Evolutionary conservation across 306 rosid species (phyloP).

Genomic region (Trichosanthes truncata): DNA sequence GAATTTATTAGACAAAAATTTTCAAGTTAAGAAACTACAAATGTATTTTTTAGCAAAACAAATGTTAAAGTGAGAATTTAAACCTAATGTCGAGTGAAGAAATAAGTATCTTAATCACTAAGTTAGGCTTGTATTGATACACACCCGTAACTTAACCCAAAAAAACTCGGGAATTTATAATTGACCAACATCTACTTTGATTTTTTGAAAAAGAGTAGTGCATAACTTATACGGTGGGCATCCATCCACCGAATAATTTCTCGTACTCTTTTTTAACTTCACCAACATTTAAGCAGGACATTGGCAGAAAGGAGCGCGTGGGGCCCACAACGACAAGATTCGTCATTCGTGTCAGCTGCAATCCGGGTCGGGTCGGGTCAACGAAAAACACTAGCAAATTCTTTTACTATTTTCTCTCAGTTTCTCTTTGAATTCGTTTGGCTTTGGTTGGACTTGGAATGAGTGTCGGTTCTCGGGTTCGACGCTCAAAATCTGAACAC

Average conservation of each 20-base stretch:
- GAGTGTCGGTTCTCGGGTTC: constrained; percentile 53
- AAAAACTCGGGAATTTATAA: neutral
- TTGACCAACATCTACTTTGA: neutral
- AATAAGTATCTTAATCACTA: too few relatives aligned
- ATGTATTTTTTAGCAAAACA: too few relatives aligned
- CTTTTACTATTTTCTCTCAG: neutral
- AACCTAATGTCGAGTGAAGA: too few relatives aligned
- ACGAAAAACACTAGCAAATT: neutral
- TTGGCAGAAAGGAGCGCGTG: neutral
- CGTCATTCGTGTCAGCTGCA: neutral
- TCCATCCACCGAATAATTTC: neutral
- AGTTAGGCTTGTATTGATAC: too few relatives aligned
- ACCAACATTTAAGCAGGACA: neutral
- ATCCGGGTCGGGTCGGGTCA: neutral
- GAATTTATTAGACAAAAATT: too few relatives aligned
- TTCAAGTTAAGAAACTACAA: too few relatives aligned
- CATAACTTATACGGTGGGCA: neutral
- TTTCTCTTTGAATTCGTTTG: neutral
- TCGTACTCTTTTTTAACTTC: neutral
- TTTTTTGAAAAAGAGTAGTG: neutral
- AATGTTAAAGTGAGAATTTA: too few relatives aligned
- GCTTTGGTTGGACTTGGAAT: constrained; percentile 1
- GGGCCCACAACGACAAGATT: neutral
- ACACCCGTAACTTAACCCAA: too few relatives aligned
- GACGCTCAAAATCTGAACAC: constrained; percentile 5